Evolutionary conservation across 805 yeast genomes (phyloP), one percentile per base, ranked within the genome.

Genomic region (Metschnikowia baotianmanensis): DNA sequence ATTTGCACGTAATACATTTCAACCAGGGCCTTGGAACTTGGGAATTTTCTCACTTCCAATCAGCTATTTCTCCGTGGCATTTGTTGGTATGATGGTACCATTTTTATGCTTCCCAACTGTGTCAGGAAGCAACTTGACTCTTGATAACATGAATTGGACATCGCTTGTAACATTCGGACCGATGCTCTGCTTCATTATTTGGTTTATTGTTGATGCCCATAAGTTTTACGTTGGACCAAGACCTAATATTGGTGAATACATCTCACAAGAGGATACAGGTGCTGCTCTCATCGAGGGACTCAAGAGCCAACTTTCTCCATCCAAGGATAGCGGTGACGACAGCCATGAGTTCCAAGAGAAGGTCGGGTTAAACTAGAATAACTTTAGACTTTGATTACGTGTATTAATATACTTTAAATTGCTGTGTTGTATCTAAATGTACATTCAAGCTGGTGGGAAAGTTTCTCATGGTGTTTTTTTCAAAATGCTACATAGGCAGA

Each of bases 21-120:
- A 63, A 47, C 78, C 77, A 1, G 88, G 88, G 3, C 87, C 87
- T 5, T 81, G 85, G 82, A 66, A 74, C 57, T 65, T 83, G 46
- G 88, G 88, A 15, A 59, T 54, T 36, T 71, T 58, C 50, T 70
- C 80, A 9, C 53, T 62, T n/a, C 71, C 76, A 9, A 59, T 71
- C 22, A 83, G 83, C 20, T 47, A 60, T 27, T 43, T 73, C n/a
- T 72, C 80, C 1, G 65, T 66, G 36, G 64, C 74, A 1, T 78
- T 76, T 53, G 80, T 78, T 6, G 37, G 61, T 0, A 58, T 78
- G 34, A 78, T 78, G 85, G 67, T 76, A 37, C 83, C 84, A 33
- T 69, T 80, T 43, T 66, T 80, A 50, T 74, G 80, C 54, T 76
- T 80, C 75, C 83, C 84, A 24, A 45, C 57, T 22, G 57, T 50